These are phyloP conservation scores for Saccharomycopsis vini DNA, from an alignment of 805 yeast genomes.

Conservation along the genomic window DNA sequence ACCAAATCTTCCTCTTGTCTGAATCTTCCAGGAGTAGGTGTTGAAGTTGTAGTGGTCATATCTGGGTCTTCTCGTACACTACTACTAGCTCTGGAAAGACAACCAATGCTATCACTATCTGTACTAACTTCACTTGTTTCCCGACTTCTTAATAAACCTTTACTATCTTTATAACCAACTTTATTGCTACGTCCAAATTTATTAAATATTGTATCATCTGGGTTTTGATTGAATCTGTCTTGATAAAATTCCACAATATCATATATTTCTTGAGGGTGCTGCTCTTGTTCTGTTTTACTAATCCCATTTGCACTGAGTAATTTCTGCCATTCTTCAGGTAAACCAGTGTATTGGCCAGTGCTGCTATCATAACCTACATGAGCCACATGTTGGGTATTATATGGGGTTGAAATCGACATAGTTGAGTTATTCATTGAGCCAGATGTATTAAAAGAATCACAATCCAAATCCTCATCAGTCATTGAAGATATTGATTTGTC, in stretches of 20 bases:
- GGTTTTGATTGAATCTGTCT: slow-evolving; percentile 32
- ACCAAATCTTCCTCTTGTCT: too few species aligned
- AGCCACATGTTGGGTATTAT: slow-evolving; percentile 80
- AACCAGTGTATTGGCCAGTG: slow-evolving; percentile 82
- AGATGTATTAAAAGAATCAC: slow-evolving; percentile 41
- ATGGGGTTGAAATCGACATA: slow-evolving; percentile 78
- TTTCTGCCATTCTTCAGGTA: slow-evolving; percentile 89
- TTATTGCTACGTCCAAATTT: slow-evolving; percentile 28
- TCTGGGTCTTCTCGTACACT: too few species aligned
- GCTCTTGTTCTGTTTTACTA: slow-evolving; percentile 77
- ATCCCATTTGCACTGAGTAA: slow-evolving; percentile 80
- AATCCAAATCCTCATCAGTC: slow-evolving; percentile 30
- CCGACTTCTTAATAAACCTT: too few species aligned
- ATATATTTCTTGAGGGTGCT: slow-evolving; percentile 89
- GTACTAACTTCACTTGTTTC: neutral
- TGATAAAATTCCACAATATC: slow-evolving; percentile 84
- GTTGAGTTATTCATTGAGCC: slow-evolving; percentile 22
- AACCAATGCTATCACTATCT: slow-evolving; percentile 5
- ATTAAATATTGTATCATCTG: slow-evolving; percentile 37
- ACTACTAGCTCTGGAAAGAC: neutral
- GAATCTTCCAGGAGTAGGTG: too few species aligned
- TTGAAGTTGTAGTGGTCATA: too few species aligned
- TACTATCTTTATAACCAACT: neutral
- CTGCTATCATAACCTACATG: slow-evolving; percentile 86
- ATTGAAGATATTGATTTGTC: slow-evolving; percentile 1